Base-by-base conservation (phyloP, 129 eudicot genomes). In the Gnaphalium uliginosum region DNA sequence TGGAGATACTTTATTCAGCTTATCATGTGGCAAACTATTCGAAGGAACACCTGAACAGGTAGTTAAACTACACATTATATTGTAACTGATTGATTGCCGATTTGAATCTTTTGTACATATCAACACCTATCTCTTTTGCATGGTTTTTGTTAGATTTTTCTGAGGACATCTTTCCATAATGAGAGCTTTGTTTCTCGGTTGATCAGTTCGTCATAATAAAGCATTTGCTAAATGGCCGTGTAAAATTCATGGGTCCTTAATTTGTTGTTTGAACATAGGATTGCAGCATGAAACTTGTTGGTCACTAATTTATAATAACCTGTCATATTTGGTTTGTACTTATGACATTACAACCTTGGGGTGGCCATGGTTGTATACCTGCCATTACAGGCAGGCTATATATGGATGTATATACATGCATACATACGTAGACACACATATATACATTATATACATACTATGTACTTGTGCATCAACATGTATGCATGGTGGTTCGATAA, bases 21-120 rank as follows among this genome's bases (percentile, higher is more conserved):
- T 92, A 82, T 92, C 98, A 73, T 92, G 98, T 73, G 98, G 98
- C 82, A 92, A 86, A 79, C 89, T 92, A 78, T 89, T 92, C 41
- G 98, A 92, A 86, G 98, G 98, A 81, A 87, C 96, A 23, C 92
- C 96, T 39, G 89, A 83, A 80, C 92, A 92, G 92, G 98, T 92
- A 73, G 70, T 30, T 22, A 73, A 26, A 78, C 41, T 66, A 32
- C 26, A 24, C 62, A 19, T 51, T 35, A 3, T 51, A 39, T 63
- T 72, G 54, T 73, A 57, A 79, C 43, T 64, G 68, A 33, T 64
- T 25, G 66, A 64, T 61, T 59, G 9, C 64, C 46, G 32, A 72
- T 77, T 30, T 63, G 48, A 67, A 69, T 26, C 7, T 32, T 7
- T 30, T 17, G 15, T 1, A 33, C 8, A 46, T 46, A 46, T 46